A percentile compares a stretch with the other conserved stretches of the same genome.
phyloP scores from a whole-genome alignment of 176 grass and related monocot genomes.

The Rhynchospora breviuscula region DNA sequence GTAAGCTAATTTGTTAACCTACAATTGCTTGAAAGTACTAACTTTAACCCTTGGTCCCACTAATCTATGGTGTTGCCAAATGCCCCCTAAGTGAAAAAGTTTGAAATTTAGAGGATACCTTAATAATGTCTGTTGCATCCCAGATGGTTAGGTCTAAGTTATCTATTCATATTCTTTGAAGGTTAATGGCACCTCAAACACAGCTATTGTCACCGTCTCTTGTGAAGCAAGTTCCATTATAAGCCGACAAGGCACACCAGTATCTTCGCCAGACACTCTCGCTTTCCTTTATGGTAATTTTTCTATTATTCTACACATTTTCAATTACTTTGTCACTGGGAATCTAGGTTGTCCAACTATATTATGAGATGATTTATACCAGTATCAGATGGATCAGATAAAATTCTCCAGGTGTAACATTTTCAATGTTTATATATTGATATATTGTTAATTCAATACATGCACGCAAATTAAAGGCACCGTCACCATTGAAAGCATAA shows the following conservation, averaged over 20 bases:
- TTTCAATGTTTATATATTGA: constrained; percentile 5
- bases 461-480: neutral
- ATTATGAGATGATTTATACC: neutral
- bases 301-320: neutral
- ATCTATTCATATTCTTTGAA: constrained; percentile 21
- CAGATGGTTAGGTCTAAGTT: neutral
- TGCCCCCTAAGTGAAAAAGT: neutral
- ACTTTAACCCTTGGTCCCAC: no score
- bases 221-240: constrained; percentile 58
- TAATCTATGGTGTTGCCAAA: no score
- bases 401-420: neutral
- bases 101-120: neutral
- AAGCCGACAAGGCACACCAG: constrained; percentile 80
- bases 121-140: neutral
- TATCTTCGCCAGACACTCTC: constrained; percentile 46
- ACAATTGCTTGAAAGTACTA: no score
- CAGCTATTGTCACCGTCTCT: constrained; percentile 47
- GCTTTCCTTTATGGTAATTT: constrained; percentile 81
- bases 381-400: neutral
- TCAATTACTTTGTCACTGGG: neutral
- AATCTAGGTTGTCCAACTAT: neutral
- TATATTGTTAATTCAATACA: neutral
- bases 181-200: constrained; percentile 52
- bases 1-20: no score
- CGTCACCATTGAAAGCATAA: neutral